These are phyloP conservation scores for Coemansia sp. DNA, from an alignment of 192 early-diverging fungal species.

Conservation along the genomic window DNA sequence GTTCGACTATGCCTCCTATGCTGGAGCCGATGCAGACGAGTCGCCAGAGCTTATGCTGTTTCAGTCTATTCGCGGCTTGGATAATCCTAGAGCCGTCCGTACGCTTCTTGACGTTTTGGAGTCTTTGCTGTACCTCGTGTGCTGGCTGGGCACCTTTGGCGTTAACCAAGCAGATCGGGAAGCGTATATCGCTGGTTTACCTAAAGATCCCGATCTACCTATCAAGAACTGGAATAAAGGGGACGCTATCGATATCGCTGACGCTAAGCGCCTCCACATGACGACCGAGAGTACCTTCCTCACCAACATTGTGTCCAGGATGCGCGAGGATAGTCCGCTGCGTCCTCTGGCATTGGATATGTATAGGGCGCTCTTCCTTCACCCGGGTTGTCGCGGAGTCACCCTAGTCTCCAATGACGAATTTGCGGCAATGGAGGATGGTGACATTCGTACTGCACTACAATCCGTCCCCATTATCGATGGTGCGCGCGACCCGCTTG, in stretches of 20 bases:
- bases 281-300: neutral
- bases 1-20: slow-evolving; percentile 27
- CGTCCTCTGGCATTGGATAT: neutral
- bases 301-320: neutral
- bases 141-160: too few relatives aligned
- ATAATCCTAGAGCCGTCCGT: too few relatives aligned
- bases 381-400: neutral
- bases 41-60: too few relatives aligned
- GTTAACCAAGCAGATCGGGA: too few relatives aligned
- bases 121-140: too few relatives aligned
- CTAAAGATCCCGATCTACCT: neutral
- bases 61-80: too few relatives aligned
- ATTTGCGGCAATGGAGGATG: too few relatives aligned
- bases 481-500: neutral
- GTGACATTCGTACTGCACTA: too few relatives aligned
- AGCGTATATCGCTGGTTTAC: too few relatives aligned
- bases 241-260: neutral
- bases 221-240: neutral
- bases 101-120: too few relatives aligned
- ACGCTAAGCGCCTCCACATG: neutral
- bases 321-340: neutral
- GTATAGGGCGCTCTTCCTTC: neutral
- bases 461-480: too few relatives aligned
- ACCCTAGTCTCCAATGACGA: too few relatives aligned
- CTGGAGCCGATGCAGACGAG: neutral